Evolutionary conservation across 805 yeast species (phyloP), one percentile per base, ranked within the genome.

Genomic region (Yarrowia bubula): DNA sequence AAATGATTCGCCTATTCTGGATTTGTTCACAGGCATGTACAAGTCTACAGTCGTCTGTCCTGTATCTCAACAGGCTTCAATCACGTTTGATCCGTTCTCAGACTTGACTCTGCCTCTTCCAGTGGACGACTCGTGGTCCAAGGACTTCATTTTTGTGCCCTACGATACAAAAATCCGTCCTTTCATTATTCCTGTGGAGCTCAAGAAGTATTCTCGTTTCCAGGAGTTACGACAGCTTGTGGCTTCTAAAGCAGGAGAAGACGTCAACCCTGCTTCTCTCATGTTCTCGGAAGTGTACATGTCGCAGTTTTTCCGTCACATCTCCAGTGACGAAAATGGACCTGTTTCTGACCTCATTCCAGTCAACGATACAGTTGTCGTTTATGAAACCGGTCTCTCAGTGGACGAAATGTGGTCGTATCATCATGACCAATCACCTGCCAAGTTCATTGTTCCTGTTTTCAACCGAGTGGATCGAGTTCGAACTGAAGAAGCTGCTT

Each of bases 71-170:
- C 87, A 87, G 70, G 83, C 89, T 8, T 88, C 96, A 32, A 82
- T 93, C 31, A 92, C 98, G 0, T 95, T 92, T 76, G 99, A 93
- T 74, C 98, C 99, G 0, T 93, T 86, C 72, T 90, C 86, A 76
- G 97, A 92, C 72, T 77, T 93, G 68, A 92, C 99, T 0, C 77
- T 93, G 48, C 98, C 98, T 0, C 78, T 93, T 28, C 98, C 98
- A 0, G 84, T 87, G 1, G 83, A 84, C 53, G 83, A 86, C 58
- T 79, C 82, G 55, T 92, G 98, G 97, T 76, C 78, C 37, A 87
- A 86, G 44, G 81, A 81, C 18, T 80, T 93, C 39, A 78, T 82
- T 1, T 76, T 90, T 15, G 81, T 92, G 37, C 86, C 89, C 4
- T 43, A 43, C 28, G 64, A 58, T 35, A 43, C 51, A 22, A 14